Base-by-base conservation (phyloP, 2,329 filamentous ascomycete species). In the Epichloe typhina region DNA sequence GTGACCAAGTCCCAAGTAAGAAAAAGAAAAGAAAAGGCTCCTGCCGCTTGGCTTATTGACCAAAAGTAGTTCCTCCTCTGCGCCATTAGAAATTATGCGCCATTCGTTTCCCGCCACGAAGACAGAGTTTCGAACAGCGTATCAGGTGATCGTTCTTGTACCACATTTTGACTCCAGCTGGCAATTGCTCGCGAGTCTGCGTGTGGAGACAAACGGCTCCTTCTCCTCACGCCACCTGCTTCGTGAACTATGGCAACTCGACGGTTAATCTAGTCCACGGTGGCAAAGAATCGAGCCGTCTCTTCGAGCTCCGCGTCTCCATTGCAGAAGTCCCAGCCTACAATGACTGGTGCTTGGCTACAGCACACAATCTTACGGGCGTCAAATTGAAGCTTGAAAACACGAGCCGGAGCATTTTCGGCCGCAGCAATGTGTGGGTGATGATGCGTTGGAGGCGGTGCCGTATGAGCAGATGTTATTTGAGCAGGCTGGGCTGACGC, bases 351-450 rank as follows among this genome's bases (percentile, higher is more conserved):
- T 51, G 93, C 88, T 65, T 97, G 90, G 56, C 86, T 93, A 64
- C 91, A 96, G 70, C 90, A 96, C 50, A 98, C 85, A 58, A 98
- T 94, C 59, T 90, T 83, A 21, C 89, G 79, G 1, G 89, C 87
- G 63, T 98, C 93, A 58, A 96, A 98, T 65, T 98, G 93, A 37
- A 97, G 74, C 68, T 98, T 98, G 73, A 97, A 98, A 3, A 98
- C 86, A 23, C 93, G 70, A 7, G 74, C 72, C 11, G 73, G 70
- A 50, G 70, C 72, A 35, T 70, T 67, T 54, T 79, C 75, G 7
- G 68, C 63, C 38, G 66, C 63, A 1, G 64, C 61, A 9, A 75
- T 71, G 53, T 75, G 73, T 3, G 71, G 72, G 50, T 76, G 71
- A 40, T 71, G 61, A 12, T 57, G 56, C 3, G 53, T 50, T 6